A percentile compares a stretch with the other conserved stretches of the same genome.
phyloP scores from a whole-genome alignment of 2,329 filamentous ascomycete genomes.

The Verticillium tricorpus region DNA sequence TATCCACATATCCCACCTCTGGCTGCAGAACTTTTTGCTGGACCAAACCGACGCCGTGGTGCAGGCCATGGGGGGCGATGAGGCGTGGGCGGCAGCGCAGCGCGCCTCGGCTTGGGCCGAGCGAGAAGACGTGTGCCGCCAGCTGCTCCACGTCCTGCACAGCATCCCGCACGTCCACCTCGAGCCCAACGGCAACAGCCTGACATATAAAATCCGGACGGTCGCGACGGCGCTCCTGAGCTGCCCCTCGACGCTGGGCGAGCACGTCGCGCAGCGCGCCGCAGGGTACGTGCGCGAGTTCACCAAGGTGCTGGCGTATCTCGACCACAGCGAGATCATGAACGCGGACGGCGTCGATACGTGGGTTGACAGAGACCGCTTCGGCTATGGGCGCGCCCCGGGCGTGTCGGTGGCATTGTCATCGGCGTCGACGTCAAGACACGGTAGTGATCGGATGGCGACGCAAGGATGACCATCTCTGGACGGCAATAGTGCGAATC shows the following conservation, averaged over 20 bases:
- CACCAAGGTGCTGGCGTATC: slow-evolving; percentile 19
- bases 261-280: slow-evolving; percentile 18
- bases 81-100: background rate
- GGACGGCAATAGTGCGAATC: too few species aligned
- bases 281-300: slow-evolving; percentile 24
- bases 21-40: slow-evolving; percentile 28
- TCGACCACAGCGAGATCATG: slow-evolving; percentile 25
- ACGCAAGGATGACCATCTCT: too few species aligned
- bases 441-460: too few species aligned
- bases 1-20: slow-evolving; percentile 30
- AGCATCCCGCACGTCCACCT: slow-evolving; percentile 23
- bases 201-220: slow-evolving; percentile 29
- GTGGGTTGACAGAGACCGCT: slow-evolving; percentile 21
- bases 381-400: background rate
- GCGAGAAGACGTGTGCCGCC: slow-evolving; percentile 29
- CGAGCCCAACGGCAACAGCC: slow-evolving; percentile 28
- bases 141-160: slow-evolving; percentile 29
- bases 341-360: slow-evolving; percentile 24
- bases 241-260: slow-evolving; percentile 23
- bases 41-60: slow-evolving; percentile 25
- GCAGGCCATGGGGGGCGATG: background rate
- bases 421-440: too few species aligned
- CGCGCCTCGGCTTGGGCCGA: slow-evolving; percentile 22
- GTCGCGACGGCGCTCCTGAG: slow-evolving; percentile 26
- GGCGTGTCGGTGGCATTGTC: too few species aligned